phyloP scores from a whole-genome alignment of 2,329 filamentous ascomycete genomes.

The Fonsecaea erecta region DNA sequence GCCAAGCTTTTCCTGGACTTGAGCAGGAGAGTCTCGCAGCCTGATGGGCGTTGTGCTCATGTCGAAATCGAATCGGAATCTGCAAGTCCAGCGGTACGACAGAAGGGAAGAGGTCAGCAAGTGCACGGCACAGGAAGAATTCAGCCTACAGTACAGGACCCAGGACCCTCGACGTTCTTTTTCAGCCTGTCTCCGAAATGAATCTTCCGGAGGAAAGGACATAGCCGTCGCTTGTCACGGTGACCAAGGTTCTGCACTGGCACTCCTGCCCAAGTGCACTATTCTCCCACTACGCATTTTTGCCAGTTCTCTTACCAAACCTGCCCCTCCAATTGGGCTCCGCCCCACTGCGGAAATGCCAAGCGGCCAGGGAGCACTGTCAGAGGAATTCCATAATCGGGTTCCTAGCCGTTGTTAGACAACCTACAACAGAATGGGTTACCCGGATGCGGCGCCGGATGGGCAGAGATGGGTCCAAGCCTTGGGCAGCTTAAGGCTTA shows the following conservation, averaged over 20 bases:
- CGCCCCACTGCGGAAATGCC: slow-evolving; percentile 19
- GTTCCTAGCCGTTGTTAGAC: slow-evolving; percentile 17
- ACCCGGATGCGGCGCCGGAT: slow-evolving; percentile 24
- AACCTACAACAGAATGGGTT: slow-evolving; percentile 11
- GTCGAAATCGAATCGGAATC: slow-evolving; percentile 21
- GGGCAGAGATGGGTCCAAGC: slow-evolving; percentile 10
- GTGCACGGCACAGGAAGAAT: slow-evolving; percentile 10
- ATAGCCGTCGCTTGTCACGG: slow-evolving; percentile 23
- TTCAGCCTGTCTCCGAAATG: slow-evolving; percentile 21
- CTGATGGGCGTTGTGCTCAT: slow-evolving; percentile 31
- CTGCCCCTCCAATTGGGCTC: slow-evolving; percentile 27
- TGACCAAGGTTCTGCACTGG: slow-evolving; percentile 22
- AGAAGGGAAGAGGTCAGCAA: slow-evolving; percentile 15
- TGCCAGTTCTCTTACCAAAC: slow-evolving; percentile 10
- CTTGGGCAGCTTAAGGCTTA: slow-evolving; percentile 7
- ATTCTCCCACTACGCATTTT: slow-evolving; percentile 20
- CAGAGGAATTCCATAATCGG: slow-evolving; percentile 18
- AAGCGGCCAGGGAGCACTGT: slow-evolving; percentile 18
- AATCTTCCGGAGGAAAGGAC: slow-evolving; percentile 16
- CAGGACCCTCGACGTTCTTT: slow-evolving; percentile 12
- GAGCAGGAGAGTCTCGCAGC: slow-evolving; percentile 30
- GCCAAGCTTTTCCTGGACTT: slow-evolving; percentile 29
- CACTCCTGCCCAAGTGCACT: slow-evolving; percentile 17
- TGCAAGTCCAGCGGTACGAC: slow-evolving; percentile 7
- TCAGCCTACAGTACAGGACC: slow-evolving; percentile 1